phyloP scores from a whole-genome alignment of 441 rosid genomes.

The Eutrema salsugineum region DNA sequence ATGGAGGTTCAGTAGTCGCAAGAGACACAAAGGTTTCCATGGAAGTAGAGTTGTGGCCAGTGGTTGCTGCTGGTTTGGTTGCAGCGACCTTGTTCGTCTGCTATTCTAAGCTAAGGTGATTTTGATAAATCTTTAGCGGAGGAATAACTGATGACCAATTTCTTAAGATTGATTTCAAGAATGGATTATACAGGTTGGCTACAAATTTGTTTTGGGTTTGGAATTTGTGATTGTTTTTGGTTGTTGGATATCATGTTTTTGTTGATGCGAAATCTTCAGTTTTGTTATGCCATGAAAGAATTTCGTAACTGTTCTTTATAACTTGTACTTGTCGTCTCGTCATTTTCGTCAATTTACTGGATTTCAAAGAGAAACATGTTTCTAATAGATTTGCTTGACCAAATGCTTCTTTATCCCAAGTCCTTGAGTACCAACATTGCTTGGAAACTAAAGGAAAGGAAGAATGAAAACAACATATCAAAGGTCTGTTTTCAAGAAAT shows the following conservation, averaged over 20 bases:
- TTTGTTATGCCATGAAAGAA: neutral
- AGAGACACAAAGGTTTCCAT: constrained; percentile 15
- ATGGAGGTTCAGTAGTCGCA: constrained; percentile 19
- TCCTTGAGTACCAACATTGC: neutral
- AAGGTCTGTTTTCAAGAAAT: neutral
- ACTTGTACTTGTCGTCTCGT: neutral
- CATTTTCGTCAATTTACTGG: neutral
- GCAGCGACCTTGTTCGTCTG: constrained; percentile 47
- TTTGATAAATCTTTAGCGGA: constrained; percentile 1
- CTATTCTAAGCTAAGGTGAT: constrained; percentile 40
- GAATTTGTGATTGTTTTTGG: constrained; percentile 24
- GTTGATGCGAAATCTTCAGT: constrained; percentile 12
- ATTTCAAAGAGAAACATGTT: neutral
- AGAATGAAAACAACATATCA: neutral
- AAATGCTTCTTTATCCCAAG: neutral
- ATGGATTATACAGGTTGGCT: constrained; percentile 16
- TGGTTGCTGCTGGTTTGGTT: constrained; percentile 40
- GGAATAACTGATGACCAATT: constrained; percentile 20
- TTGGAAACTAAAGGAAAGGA: neutral
- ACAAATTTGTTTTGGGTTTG: constrained; percentile 15
- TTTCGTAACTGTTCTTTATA: neutral
- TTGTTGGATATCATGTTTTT: constrained; percentile 8
- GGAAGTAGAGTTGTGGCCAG: constrained; percentile 36
- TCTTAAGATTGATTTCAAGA: constrained; percentile 32
- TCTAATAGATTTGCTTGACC: neutral